Percentiles rank a stretch among this genome's conserved stretches.
Evolutionary conservation across 2,329 filamentous ascomycete genomes (phyloP).

Genomic region (Endoconidiophora laricicola): DNA sequence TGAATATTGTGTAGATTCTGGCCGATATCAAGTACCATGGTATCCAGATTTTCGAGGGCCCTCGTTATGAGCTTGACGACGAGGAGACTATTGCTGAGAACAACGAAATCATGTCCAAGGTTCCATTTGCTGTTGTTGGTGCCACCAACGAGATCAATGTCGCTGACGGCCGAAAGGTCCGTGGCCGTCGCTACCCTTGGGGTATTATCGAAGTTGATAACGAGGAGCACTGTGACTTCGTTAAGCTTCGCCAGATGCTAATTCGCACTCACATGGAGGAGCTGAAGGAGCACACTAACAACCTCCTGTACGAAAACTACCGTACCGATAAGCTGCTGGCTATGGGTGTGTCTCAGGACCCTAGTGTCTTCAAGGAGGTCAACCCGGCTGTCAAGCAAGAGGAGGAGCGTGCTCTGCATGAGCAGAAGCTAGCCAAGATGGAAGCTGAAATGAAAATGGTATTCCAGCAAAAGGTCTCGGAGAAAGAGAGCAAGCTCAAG

Average conservation of each 20-base stretch:
- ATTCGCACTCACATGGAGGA: conserved; percentile 99
- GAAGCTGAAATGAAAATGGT: conserved; percentile 99
- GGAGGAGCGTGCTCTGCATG: conserved; percentile 92
- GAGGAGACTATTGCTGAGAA: conserved; percentile 99
- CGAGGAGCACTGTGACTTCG: conserved; percentile 99
- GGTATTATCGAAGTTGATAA: conserved; percentile 98
- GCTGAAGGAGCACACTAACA: conserved; percentile 99
- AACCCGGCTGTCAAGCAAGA: conserved; percentile 99
- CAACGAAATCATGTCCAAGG: conserved; percentile 99
- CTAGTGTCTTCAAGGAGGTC: conserved; percentile 99
- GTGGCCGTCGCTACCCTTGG: conserved; percentile 93
- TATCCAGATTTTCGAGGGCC: conserved; percentile 98
- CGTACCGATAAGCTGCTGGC: conserved; percentile 96
- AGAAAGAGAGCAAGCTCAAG: conserved; percentile 99
- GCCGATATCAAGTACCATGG: conserved; percentile 92
- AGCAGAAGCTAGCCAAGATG: conserved; percentile 99
- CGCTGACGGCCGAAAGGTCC: conserved; percentile 84
- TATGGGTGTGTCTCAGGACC: conserved; percentile 97
- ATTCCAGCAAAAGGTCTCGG: conserved; percentile 98
- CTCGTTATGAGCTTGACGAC: conserved; percentile 94
- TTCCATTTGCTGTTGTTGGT: conserved; percentile 94
- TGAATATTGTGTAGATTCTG: conserved; percentile 50
- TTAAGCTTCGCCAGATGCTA: conserved; percentile 99
- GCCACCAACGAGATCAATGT: conserved; percentile 88
- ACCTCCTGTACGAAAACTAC: conserved; percentile 98